Conservation (phyloP, 164 flowering plant genomes). For the Malania oleifera region DNA sequence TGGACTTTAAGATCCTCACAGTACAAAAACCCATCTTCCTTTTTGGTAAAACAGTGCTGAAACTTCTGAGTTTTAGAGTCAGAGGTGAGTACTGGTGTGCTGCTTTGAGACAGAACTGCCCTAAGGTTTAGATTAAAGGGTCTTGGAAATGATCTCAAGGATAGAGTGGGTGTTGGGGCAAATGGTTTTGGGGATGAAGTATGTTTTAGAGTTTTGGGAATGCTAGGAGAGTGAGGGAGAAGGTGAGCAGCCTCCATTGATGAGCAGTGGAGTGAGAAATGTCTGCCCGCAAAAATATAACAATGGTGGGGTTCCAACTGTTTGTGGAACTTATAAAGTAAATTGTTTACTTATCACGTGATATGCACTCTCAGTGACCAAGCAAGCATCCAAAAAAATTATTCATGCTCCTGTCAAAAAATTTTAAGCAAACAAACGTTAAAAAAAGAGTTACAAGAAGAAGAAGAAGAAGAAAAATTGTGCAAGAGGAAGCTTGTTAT, state of each 20-base stretch:
- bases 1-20: constrained; percentile 74
- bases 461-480: no score
- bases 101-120: constrained; percentile 38
- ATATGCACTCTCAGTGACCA: no score
- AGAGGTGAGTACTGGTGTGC: constrained; percentile 11
- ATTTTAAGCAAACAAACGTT: no score
- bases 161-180: constrained; percentile 5
- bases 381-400: no score
- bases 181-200: constrained; percentile 13
- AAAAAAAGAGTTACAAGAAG: no score
- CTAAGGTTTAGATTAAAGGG: constrained; percentile 19
- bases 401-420: no score
- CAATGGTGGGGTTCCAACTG: no score
- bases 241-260: constrained; percentile 57
- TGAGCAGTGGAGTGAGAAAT: neutral
- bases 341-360: no score
- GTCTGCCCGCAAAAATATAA: no score
- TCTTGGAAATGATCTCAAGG: constrained; percentile 14
- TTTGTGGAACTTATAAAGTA: no score
- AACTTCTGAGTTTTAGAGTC: constrained; percentile 26
- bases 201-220: constrained; percentile 28
- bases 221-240: constrained; percentile 26
- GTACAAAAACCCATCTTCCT: constrained; percentile 68
- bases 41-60: constrained; percentile 76
- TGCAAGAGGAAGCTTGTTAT: no score